Evolutionary conservation across 768 basidiomycete genomes (phyloP), one percentile per base, ranked within the genome.

Genomic region (Clitopilus hobsonii): DNA sequence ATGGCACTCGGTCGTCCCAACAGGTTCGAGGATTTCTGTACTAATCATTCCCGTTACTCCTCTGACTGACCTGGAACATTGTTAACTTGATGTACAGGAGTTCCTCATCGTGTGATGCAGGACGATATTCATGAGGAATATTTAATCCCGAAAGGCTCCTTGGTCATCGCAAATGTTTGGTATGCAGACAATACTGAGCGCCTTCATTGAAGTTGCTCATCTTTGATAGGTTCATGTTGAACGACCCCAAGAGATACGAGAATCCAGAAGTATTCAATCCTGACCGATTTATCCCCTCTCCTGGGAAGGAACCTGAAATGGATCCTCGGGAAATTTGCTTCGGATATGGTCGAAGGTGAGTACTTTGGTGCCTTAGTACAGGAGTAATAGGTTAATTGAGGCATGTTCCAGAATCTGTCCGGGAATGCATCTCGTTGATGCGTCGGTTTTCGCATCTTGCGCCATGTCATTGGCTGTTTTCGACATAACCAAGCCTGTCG

Each of bases 261-360:
- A 71, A 82, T 41, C 85, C 85, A 3, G 69, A 77, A 56, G 62
- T 65, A 51, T 88, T 87, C 64, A 77, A 76, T 45, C 86, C 86
- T 20, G 82, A 82, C 51, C 80, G 86, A 26, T 87, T 81, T 67
- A 70, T 87, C 27, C 68, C 73, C 63, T 69, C 67, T 18, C 74
- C 71, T 56, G 71, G 65, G 51, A 69, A 67, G 49, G 58, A 67
- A 41, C 76, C 76, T 26, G 81, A 86, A 61, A 65, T 61, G 18
- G 85, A 87, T 66, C 83, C 85, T 56, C 81, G 80, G 53, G 74
- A 74, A 49, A 64, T 84, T 48, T 84, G 81, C 61, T 89, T 88
- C 68, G 87, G 87, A 6, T 89, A 87, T 62, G 87, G 87, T 49
- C 73, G 87, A 69, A 79, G 87, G 79, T 77, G n/a, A n/a, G n/a